Evolutionary conservation across 306 rosid species (phyloP), one percentile per base, ranked within the genome.

Genomic region (Alnus glutinosa): DNA sequence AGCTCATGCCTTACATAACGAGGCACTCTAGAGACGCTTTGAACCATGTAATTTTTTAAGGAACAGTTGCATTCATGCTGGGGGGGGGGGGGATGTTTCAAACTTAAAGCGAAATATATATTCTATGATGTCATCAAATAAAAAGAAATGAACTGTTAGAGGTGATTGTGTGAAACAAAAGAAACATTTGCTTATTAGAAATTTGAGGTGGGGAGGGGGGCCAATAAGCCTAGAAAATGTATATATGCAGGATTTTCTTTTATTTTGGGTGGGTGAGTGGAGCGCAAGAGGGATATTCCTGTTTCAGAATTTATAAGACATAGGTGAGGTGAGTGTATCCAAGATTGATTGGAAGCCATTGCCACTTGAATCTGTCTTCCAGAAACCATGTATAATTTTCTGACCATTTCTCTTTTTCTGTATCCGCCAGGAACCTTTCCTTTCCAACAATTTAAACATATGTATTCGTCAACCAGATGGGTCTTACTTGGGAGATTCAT

Each of bases 391-490:
- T 61, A 34, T 55, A 19, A 13, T 68, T 57, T 19, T 67, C 82
- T 88, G 86, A 82, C 71, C 12, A 44, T 79, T 8, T 80, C 68
- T 62, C 28, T 82, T 78, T 39, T 19, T 85, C 39, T 80, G 23
- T 55, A 49, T 75, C 77, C 73, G 79, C 70, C 79, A 94, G 97
- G 97, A 92, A 79, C 86, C 87, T 51, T 85, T 87, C 80, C 89
- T 92, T 58, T 90, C 98, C 42, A 90, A 97, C 88, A 94, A 92
- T 73, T 84, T 94, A 89, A 94, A 94, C 80, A 87, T 94, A 79
- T 90, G 91, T 83, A 88, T 94, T 77, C 97, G 97, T 13, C 97
- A 92, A 82, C 98, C 91, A 1, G 97, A 94, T 87, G 98, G 98
- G 42, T 88, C 97, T 18, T 90, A 92, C 81, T 70, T 78, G 2